Base-by-base conservation (phyloP, 2,329 filamentous ascomycete species). In the Clonostachys sp. region DNA sequence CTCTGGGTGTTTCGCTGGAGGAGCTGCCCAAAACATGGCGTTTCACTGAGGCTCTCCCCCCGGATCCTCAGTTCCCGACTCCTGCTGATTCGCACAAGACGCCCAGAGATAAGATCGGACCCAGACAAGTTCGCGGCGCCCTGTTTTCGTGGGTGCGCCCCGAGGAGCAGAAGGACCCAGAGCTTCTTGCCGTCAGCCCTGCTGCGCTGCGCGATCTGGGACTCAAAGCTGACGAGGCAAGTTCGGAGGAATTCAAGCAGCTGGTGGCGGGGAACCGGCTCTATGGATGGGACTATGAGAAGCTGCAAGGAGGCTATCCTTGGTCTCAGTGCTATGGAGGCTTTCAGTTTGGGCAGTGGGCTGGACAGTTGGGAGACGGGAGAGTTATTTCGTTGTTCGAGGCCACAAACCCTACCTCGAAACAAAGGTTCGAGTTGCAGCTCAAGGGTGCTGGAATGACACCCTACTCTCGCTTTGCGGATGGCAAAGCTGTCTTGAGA, bases 271-370 rank as follows among this genome's bases (percentile, higher is more conserved):
- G 94, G 4, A 95, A 94, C 62, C 84, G 83, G 60, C 78, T 96
- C 13, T 81, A 87, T 48, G 92, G 91, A 44, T 88, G 87, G 81
- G 80, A 90, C 53, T 80, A 86, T 49, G 77, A 83, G 49, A 76
- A 74, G 54, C 63, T 71, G 20, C 71, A 82, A 49, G 86, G 87
- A 17, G 83, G 94, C 41, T 99, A 99, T 63, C 92, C 94, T 0
- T 99, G 94, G 94, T 91, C 94, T 34, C 94, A 99, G 69, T 97
- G 94, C 70, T 99, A 99, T 64, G 94, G 94, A 48, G 92, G 92
- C 48, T 83, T 79, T 60, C 77, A 84, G 61, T 83, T 85, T 62
- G 94, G 94, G 6, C 83, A 87, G 55, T 99, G 92, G 92, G 94
- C 94, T 5, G 91, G 94, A 6, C 94, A 99, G 66, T 81, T 99